These are phyloP conservation scores for Trichoderma guizhouense DNA, from an alignment of 2,329 filamentous ascomycete genomes.

Conservation along the genomic window DNA sequence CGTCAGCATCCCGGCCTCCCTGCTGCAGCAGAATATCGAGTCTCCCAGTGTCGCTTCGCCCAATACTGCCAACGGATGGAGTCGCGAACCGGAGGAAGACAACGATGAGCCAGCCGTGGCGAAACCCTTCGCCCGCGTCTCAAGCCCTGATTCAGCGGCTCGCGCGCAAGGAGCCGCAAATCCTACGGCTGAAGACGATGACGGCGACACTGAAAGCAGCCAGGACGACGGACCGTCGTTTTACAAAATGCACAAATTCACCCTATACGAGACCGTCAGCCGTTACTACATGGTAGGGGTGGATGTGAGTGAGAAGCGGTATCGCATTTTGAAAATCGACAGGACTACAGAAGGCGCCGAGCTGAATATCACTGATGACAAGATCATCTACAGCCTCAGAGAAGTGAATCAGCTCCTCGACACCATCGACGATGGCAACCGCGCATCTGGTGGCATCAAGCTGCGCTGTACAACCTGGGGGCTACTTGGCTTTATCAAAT, in stretches of 20 bases:
- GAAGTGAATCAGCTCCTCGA: slow-evolving; percentile 93
- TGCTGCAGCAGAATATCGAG: slow-evolving; percentile 37
- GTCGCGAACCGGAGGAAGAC: slow-evolving; percentile 42
- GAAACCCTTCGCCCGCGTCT: slow-evolving; percentile 54
- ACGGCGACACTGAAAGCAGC: slow-evolving; percentile 25
- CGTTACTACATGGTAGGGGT: slow-evolving; percentile 93
- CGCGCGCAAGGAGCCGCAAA: slow-evolving; percentile 23
- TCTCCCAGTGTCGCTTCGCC: slow-evolving; percentile 28
- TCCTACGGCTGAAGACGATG: slow-evolving; percentile 20
- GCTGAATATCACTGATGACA: slow-evolving; percentile 85
- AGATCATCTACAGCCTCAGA: slow-evolving; percentile 86
- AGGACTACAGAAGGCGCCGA: slow-evolving; percentile 74
- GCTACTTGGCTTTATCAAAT: slow-evolving; percentile 88
- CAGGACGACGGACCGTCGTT: slow-evolving; percentile 32
- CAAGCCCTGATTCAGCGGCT: slow-evolving; percentile 46
- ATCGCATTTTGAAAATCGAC: slow-evolving; percentile 92
- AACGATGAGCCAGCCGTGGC: slow-evolving; percentile 58
- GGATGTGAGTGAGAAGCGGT: slow-evolving; percentile 83
- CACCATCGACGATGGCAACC: slow-evolving; percentile 93
- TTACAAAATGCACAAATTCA: slow-evolving; percentile 89
- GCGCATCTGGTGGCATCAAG: slow-evolving; percentile 82
- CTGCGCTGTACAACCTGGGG: slow-evolving; percentile 91
- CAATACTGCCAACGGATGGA: slow-evolving; percentile 26
- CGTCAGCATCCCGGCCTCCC: slow-evolving; percentile 32
- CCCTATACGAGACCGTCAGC: slow-evolving; percentile 91